Base-by-base conservation (phyloP, 2,329 filamentous ascomycete species). In the Chrysoporthe puriensis region DNA sequence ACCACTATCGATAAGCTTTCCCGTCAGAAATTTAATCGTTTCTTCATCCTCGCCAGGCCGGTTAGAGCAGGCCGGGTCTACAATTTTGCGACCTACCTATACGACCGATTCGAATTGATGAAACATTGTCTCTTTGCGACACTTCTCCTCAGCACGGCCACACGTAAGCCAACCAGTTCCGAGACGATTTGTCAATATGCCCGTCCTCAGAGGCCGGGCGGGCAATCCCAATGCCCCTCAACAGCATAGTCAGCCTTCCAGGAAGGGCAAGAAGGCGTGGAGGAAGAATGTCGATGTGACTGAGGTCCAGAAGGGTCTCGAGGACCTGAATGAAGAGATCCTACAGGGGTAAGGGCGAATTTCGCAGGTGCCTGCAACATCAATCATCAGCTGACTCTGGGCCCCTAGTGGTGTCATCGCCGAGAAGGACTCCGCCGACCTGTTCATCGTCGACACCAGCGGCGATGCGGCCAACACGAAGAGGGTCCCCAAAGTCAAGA, bases 221-320 rank as follows among this genome's bases (percentile, higher is more conserved):
- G 85, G 81, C 69, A 69, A 69, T 46, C 79, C 81, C 14, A 80
- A 84, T 46, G 91, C 92, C 21, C 94, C 94, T 13, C 88, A 90
- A 71, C 93, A 96, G 73, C 89, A 91, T 80, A 94, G 88, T 71
- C 96, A 99, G 79, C 88, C 94, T 36, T 98, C 95, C 5, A 87
- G 96, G 77, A 99, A 99, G 79, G 96, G 96, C 74, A 98, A 98
- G 82, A 98, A 97, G 83, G 95, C 96, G 43, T 99, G 96, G 96
- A 88, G 96, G 76, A 99, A 98, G 80, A 97, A 99, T 81, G 93
- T 99, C 79, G 93, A 99, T 80, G 88, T 98, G 70, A 91, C 92
- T 40, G 90, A 97, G 70, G 88, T 99, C 36, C 87, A 95, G 74
- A 82, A 91, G 64, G 96, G 96, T 69, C 87, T 99, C 44, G 90